Conservation (phyloP, 352 stramenopile genomes). For the Pythium aphanidermatum region DNA sequence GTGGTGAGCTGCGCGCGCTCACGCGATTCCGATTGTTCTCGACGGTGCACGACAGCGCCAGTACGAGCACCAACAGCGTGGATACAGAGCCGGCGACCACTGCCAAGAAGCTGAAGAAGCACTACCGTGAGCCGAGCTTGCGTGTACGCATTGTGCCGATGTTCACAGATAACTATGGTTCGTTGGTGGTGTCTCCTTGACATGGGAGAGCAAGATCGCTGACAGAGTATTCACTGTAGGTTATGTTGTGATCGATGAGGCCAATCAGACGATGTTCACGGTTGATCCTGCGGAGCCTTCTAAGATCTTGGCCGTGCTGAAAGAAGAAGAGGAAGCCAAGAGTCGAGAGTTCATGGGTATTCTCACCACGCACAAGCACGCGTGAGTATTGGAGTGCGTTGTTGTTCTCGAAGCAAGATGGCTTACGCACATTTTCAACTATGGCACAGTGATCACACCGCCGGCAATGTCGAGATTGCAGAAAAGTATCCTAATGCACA, state of each 20-base stretch:
- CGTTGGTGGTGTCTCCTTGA: neutral
- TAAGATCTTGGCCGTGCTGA: constrained; percentile 56
- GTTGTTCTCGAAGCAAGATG: too few relatives aligned
- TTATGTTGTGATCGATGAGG: constrained; percentile 74
- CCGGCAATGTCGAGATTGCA: constrained; percentile 67
- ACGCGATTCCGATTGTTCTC: too few relatives aligned
- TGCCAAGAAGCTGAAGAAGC: constrained; percentile 39
- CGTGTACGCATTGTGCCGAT: constrained; percentile 79
- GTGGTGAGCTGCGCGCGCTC: too few relatives aligned
- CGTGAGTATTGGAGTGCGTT: constrained; percentile 43
- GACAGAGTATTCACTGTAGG: constrained; percentile 18
- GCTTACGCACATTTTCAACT: neutral
- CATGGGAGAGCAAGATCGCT: too few relatives aligned
- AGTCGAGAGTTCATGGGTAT: constrained; percentile 81
- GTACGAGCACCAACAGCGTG: too few relatives aligned
- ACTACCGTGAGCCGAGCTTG: constrained; percentile 66
- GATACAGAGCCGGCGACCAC: too few relatives aligned
- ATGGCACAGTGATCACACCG: constrained; percentile 73
- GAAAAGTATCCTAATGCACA: constrained; percentile 55
- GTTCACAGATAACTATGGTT: constrained; percentile 83
- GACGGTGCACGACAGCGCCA: too few relatives aligned
- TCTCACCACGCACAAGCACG: constrained; percentile 93
- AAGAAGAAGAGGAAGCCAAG: constrained; percentile 55
- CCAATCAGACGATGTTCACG: constrained; percentile 79
- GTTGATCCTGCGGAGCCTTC: constrained; percentile 65